phyloP scores from a whole-genome alignment of 805 yeast species.

The Saccharomyces paradoxus region DNA sequence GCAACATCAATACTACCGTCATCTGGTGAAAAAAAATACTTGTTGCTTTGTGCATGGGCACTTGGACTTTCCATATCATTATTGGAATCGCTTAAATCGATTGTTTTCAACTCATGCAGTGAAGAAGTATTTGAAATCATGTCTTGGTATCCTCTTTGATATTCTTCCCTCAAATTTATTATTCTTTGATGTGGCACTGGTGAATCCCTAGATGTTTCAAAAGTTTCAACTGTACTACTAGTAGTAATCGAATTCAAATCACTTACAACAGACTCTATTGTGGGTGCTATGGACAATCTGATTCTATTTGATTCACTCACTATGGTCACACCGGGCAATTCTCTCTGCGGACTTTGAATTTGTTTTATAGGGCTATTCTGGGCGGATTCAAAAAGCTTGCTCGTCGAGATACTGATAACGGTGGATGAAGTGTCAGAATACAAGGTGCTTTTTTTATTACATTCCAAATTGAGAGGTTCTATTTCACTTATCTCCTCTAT shows the following conservation, averaged over 20 bases:
- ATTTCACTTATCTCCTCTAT: neutral
- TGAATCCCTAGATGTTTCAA: slow-evolving; percentile 1
- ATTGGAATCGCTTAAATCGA: neutral
- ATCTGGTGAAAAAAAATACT: slow-evolving; percentile 27
- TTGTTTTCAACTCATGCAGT: neutral
- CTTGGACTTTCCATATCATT: neutral
- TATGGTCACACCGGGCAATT: neutral
- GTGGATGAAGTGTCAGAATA: slow-evolving; percentile 1
- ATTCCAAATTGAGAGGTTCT: neutral
- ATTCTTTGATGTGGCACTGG: neutral
- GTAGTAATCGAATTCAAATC: slow-evolving; percentile 14
- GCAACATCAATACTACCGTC: slow-evolving; percentile 21
- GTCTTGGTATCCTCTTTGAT: neutral
- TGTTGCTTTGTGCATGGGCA: slow-evolving; percentile 8
- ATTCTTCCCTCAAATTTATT: slow-evolving; percentile 8
- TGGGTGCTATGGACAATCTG: slow-evolving; percentile 21
- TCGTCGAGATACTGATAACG: slow-evolving; percentile 19
- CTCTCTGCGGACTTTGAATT: neutral
- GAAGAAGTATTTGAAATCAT: neutral
- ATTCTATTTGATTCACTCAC: neutral
- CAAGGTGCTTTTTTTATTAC: neutral
- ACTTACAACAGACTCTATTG: slow-evolving; percentile 24
- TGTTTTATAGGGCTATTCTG: slow-evolving; percentile 17
- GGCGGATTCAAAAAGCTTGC: slow-evolving; percentile 16
- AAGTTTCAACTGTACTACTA: slow-evolving; percentile 6